Base-by-base conservation (phyloP, 2,329 filamentous ascomycete genomes). In the Gaeumannomyces sp. region DNA sequence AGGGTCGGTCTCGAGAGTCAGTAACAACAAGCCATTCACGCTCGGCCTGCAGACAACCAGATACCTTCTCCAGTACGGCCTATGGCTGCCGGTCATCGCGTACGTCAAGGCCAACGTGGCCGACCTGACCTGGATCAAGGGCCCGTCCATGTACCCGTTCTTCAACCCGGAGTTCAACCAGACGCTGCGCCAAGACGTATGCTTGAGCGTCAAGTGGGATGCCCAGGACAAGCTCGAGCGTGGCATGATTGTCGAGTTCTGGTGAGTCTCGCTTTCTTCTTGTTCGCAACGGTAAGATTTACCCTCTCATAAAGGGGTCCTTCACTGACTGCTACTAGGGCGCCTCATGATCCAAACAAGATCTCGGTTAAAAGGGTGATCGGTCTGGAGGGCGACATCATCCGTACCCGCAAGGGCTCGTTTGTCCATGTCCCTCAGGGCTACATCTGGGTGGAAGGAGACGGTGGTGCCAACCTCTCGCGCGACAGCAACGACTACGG, bases 371-470 rank as follows among this genome's bases (percentile, higher is more conserved):
- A 99, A 79, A 83, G 95, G 57, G 84, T 99, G 14, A 82, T 97
- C 31, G 95, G 85, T 0, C 72, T 97, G 4, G 88, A 89, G 63
- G 93, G 93, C 13, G 94, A 98, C 73, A 80, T 85, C 1, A 86
- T 98, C 35, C 81, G 79, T 64, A 90, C 90, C 57, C 82, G 85
- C 65, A 75, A 80, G 64, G 74, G 81, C 22, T 70, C 78, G 1
- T 81, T 76, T 11, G 79, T 90, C 60, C 82, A 83, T 67, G 85
- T 99, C 28, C 94, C 93, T 6, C 83, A 83, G 67, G 92, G 92
- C 25, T 93, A 98, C 78, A 83, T 98, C 33, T 99, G 95, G 95
- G 87, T 99, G 1, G 94, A 98, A 74, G 95, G 95, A 1, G 95
- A 99, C 73, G 92, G 90, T 16, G 84, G 85, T 71, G 84, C 85